Evolutionary conservation across 225 moss, liverwort and hornwort genomes (phyloP).

Genomic region (Asterella californica): DNA sequence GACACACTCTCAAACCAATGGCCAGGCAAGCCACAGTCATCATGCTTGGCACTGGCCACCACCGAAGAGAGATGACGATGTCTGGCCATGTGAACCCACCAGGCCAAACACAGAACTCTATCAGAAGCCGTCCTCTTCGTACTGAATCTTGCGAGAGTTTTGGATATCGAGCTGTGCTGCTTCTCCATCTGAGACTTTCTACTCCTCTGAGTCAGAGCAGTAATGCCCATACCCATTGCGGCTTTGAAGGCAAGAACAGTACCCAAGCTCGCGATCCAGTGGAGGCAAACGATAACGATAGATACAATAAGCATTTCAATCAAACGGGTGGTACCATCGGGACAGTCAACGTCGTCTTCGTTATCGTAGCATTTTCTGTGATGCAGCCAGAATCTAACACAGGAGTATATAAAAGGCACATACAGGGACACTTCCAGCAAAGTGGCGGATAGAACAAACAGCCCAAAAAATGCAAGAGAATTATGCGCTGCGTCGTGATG

Average conservation of each 20-base stretch:
- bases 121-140: constrained; percentile 22
- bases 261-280: constrained; percentile 31
- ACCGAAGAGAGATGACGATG: constrained; percentile 41
- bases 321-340: constrained; percentile 23
- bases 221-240: constrained; percentile 38
- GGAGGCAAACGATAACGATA: not conserved
- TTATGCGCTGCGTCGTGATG: constrained; percentile 29
- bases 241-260: constrained; percentile 27
- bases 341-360: not conserved
- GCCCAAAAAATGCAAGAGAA: constrained; percentile 30
- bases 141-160: not conserved
- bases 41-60: constrained; percentile 37
- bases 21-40: constrained; percentile 36
- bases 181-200: not conserved
- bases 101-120: constrained; percentile 39
- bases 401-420: constrained; percentile 23
- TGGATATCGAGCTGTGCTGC: not conserved
- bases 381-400: not conserved
- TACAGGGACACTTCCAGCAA: constrained; percentile 28
- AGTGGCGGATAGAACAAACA: constrained; percentile 21
- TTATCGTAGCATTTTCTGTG: not conserved
- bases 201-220: not conserved
- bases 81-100: constrained; percentile 49
- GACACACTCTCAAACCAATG: constrained; percentile 35
- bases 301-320: constrained; percentile 27